phyloP scores from a whole-genome alignment of 1,139 yeast genomes.

The Meyerozyma guilliermondii region DNA sequence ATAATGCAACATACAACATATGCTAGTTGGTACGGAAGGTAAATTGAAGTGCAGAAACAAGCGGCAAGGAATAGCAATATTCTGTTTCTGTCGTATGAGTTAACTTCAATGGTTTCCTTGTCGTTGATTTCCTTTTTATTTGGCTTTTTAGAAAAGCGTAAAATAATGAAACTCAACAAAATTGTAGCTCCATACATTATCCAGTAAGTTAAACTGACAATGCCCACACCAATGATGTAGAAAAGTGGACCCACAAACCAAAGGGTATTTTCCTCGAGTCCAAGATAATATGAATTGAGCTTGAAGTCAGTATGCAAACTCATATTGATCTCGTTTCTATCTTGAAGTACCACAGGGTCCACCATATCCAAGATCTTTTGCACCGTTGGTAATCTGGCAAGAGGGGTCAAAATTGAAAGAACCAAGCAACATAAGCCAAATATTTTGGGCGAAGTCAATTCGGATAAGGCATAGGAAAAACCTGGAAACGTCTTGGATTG shows the following conservation, averaged over 20 bases:
- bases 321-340: conserved; percentile 27
- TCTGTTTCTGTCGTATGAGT: conserved; percentile 1
- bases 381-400: conserved; percentile 16
- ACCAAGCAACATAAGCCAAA: conserved; percentile 14
- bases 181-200: conserved; percentile 9
- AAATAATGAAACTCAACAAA: conserved; percentile 4
- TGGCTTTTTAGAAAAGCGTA: not conserved
- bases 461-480: conserved; percentile 42
- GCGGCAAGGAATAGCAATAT: conserved; percentile 4
- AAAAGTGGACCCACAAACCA: conserved; percentile 60
- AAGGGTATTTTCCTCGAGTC: conserved; percentile 54
- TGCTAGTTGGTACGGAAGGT: conserved; percentile 78
- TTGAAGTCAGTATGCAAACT: conserved; percentile 19
- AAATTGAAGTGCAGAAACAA: conserved; percentile 40
- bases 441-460: conserved; percentile 20
- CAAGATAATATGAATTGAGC: conserved; percentile 50
- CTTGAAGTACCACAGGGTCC: conserved; percentile 53
- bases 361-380: conserved; percentile 28
- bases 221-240: conserved; percentile 38
- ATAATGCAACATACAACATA: conserved; percentile 53
- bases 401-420: conserved; percentile 33
- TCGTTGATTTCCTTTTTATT: not conserved
- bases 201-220: conserved; percentile 13
- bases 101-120: not conserved
- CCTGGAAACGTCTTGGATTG: conserved; percentile 43